A percentile compares a stretch with the other conserved stretches of the same genome.
Conservation (phyloP, 257 asterid species). For the Nicotiana noctiflora region DNA sequence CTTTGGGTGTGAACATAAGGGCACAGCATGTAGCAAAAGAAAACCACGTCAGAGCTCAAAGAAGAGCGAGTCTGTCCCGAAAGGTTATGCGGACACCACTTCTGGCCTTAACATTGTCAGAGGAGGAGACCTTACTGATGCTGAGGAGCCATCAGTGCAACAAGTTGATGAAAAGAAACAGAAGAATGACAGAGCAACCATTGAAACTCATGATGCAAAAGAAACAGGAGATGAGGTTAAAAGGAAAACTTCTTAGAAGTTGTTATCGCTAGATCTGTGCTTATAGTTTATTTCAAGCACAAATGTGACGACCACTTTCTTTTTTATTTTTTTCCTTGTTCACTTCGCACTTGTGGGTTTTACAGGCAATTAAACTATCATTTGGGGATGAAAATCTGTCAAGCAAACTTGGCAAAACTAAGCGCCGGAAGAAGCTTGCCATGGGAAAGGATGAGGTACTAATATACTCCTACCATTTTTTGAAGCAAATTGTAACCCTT, state of each 20-base stretch:
- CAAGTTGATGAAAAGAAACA: slow-evolving; percentile 12
- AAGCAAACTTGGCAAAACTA: slow-evolving; percentile 9
- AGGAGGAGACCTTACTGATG: slow-evolving; percentile 15
- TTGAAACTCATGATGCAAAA: slow-evolving; percentile 1
- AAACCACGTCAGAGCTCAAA: slow-evolving; percentile 6
- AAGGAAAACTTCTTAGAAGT: neutral
- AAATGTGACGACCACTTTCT: neutral
- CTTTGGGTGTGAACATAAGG: neutral
- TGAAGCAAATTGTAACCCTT: neutral
- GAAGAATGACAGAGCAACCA: neutral
- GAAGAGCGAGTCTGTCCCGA: neutral
- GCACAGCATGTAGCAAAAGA: neutral
- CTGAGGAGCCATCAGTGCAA: slow-evolving; percentile 8
- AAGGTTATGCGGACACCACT: neutral
- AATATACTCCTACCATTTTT: neutral
- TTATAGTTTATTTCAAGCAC: neutral
- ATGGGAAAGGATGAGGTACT: slow-evolving; percentile 35
- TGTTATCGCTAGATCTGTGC: neutral
- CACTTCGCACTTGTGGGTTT: neutral
- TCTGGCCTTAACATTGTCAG: slow-evolving; percentile 14
- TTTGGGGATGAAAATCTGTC: slow-evolving; percentile 7
- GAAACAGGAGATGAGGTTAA: slow-evolving; percentile 11
- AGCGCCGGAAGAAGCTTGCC: slow-evolving; percentile 13
- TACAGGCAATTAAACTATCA: neutral
- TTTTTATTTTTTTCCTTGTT: neutral